Evolutionary conservation across 78 protist genomes (phyloP).

Genomic region (Pigoraptor vietnamica): DNA sequence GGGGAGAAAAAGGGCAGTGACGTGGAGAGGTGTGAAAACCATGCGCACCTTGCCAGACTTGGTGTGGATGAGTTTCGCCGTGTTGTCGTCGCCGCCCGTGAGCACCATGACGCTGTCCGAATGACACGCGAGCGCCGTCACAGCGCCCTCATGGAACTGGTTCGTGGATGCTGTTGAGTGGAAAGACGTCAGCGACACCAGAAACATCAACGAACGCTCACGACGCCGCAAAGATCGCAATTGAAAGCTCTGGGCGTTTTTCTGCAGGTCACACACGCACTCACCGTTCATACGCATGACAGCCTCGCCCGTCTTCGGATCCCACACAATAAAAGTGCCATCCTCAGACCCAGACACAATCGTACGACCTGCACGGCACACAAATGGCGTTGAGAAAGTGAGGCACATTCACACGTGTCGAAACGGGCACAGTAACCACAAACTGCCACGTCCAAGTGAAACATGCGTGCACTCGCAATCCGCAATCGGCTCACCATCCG

Average conservation of each 20-base stretch:
- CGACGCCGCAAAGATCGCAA: no score
- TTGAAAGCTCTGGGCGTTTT: no score
- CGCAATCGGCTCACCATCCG: neutral
- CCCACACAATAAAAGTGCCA: neutral
- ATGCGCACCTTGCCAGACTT: neutral
- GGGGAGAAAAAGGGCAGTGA: neutral
- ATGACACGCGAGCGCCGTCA: neutral
- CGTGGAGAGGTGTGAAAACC: no score
- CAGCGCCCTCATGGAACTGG: neutral
- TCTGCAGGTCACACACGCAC: neutral
- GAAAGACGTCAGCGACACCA: neutral
- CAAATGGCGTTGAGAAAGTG: no score
- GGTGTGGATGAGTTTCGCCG: neutral
- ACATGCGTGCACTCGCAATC: neutral
- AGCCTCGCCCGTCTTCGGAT: neutral
- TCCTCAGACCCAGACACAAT: neutral
- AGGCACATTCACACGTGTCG: no score
- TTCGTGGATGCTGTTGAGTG: neutral
- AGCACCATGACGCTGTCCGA: neutral
- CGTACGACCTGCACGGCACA: no score
- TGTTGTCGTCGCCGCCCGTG: neutral
- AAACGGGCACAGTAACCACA: no score
- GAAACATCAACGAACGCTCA: no score
- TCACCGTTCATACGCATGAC: neutral
- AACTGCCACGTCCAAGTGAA: no score